These are phyloP conservation scores for Phytophthora citrophthora DNA, from an alignment of 352 stramenopile genomes.

Conservation along the genomic window DNA sequence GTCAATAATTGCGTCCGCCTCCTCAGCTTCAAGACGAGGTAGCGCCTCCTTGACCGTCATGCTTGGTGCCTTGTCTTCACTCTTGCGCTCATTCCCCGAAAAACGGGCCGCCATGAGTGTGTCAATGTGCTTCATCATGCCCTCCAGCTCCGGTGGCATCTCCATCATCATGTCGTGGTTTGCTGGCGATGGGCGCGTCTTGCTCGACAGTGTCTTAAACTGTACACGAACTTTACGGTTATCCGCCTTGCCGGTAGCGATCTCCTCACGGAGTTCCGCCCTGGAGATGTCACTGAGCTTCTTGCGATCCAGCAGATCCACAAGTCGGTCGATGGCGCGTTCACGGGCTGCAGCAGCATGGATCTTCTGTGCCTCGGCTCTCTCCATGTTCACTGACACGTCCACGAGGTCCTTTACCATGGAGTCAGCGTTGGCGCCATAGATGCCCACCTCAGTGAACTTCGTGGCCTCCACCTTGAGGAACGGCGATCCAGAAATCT, in stretches of 20 bases:
- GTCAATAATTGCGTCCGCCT: conserved; percentile 75
- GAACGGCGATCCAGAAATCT: conserved; percentile 98
- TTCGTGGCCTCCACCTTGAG: conserved; percentile 99
- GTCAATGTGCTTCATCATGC: conserved; percentile 84
- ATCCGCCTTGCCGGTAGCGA: conserved; percentile 59
- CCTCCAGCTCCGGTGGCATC: conserved; percentile 79
- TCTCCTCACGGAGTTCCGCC: conserved; percentile 63
- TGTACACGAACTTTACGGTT: conserved; percentile 58
- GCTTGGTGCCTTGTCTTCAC: conserved; percentile 50
- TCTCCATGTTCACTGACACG: conserved; percentile 93
- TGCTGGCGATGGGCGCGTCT: conserved; percentile 22
- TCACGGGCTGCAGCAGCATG: conserved; percentile 85
- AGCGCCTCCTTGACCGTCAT: conserved; percentile 81
- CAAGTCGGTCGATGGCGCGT: conserved; percentile 92
- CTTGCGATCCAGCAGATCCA: conserved; percentile 69
- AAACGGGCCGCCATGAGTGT: conserved; percentile 65
- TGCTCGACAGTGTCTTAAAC: conserved; percentile 53
- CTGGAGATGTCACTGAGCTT: conserved; percentile 54
- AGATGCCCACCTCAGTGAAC: conserved; percentile 99
- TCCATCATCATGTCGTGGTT: conserved; percentile 82
- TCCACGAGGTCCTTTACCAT: conserved; percentile 99
- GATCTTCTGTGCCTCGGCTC: conserved; percentile 75
- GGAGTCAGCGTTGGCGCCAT: conserved; percentile 97
- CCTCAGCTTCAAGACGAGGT: conserved; percentile 73
- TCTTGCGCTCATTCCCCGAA: conserved; percentile 14